Evolutionary conservation across 441 rosid genomes (phyloP).

Genomic region (Populus tomentosa): DNA sequence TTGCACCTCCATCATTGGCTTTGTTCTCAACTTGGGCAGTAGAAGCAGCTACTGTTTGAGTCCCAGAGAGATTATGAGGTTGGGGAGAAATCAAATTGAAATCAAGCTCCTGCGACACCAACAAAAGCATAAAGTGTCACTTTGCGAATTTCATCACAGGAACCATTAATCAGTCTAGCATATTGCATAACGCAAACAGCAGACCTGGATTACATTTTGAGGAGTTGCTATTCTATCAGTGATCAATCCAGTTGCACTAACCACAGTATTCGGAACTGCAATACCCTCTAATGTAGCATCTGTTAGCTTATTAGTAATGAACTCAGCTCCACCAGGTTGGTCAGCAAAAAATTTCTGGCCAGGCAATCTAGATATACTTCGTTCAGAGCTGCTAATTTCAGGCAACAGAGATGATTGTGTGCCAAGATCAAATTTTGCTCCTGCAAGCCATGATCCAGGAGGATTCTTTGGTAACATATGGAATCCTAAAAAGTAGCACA

Average conservation of each 20-base stretch:
- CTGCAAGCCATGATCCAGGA: conserved; percentile 24
- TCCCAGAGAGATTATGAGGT: conserved; percentile 15
- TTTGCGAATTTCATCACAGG: background rate
- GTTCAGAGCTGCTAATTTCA: background rate
- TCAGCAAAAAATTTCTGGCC: conserved; percentile 27
- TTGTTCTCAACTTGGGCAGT: no score
- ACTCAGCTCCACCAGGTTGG: conserved; percentile 30
- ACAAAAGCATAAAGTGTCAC: conserved; percentile 4
- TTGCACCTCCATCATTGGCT: no score
- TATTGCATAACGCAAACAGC: background rate
- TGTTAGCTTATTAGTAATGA: conserved; percentile 20
- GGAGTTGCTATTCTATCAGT: conserved; percentile 18
- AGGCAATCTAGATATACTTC: background rate
- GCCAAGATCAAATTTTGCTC: conserved; percentile 24
- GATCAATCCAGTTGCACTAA: conserved; percentile 21
- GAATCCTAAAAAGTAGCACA: conserved; percentile 32
- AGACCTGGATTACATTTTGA: conserved; percentile 27
- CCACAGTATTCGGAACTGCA: conserved; percentile 15
- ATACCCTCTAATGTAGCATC: conserved; percentile 31
- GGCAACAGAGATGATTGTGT: conserved; percentile 30
- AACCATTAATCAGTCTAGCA: conserved; percentile 1
- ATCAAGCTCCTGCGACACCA: conserved; percentile 26
- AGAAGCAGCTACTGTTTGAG: no score
- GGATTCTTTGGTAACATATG: conserved; percentile 24
- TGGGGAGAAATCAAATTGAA: conserved; percentile 19